A percentile compares a stretch with the other conserved stretches of the same genome.
These are phyloP conservation scores for Saturnispora sekii DNA, from an alignment of 805 yeast species.

Conservation along the genomic window DNA sequence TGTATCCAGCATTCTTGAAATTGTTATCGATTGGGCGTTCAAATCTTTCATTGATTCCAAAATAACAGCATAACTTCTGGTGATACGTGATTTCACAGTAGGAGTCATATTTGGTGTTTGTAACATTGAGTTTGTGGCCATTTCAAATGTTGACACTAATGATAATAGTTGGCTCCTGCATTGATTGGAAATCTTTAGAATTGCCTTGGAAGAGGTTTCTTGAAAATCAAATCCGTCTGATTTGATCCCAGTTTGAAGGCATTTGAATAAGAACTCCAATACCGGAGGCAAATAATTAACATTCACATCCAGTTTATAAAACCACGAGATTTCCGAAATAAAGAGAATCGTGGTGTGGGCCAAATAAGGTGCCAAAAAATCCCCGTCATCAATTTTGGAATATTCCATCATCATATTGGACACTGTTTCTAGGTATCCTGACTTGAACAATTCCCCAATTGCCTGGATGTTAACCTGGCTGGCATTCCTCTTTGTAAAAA, in stretches of 20 bases:
- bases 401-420: constrained; percentile 1
- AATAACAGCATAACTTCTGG: constrained; percentile 54
- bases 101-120: constrained; percentile 24
- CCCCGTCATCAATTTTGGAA: neutral
- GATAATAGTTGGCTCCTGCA: constrained; percentile 34
- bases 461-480: constrained; percentile 15
- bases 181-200: constrained; percentile 47
- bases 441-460: constrained; percentile 22
- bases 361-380: constrained; percentile 20
- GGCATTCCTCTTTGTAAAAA: constrained; percentile 32
- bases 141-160: constrained; percentile 40
- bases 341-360: constrained; percentile 45
- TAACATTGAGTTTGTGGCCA: constrained; percentile 38
- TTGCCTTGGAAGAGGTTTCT: constrained; percentile 41
- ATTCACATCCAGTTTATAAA: constrained; percentile 41
- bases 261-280: constrained; percentile 37
- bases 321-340: constrained; percentile 51
- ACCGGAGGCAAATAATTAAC: constrained; percentile 36
- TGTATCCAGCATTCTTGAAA: constrained; percentile 18
- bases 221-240: constrained; percentile 7
- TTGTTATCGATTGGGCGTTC: constrained; percentile 28
- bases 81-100: constrained; percentile 49
- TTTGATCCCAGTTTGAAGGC: constrained; percentile 10
- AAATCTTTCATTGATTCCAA: constrained; percentile 47
- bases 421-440: constrained; percentile 20